These are phyloP conservation scores for Conringia planisiliqua DNA, from an alignment of 345 rosid genomes.

Conservation along the genomic window DNA sequence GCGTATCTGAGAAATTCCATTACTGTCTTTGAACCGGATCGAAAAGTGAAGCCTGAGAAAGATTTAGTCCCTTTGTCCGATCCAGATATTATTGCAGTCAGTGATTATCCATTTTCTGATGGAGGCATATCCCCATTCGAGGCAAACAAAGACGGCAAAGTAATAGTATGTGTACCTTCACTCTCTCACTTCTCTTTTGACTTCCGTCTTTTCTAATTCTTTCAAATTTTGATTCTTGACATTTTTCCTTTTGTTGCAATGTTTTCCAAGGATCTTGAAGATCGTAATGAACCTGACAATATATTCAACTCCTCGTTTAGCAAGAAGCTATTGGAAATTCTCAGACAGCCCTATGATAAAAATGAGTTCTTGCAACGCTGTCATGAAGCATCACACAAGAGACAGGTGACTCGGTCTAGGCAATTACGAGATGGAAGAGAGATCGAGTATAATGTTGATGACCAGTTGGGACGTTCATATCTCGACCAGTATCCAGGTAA, in stretches of 20 bases:
- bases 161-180: constrained; percentile 29
- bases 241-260: not conserved
- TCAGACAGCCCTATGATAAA: constrained; percentile 47
- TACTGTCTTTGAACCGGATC: not conserved
- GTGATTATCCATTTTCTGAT: constrained; percentile 30
- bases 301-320: constrained; percentile 40
- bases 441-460: not conserved
- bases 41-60: constrained; percentile 15
- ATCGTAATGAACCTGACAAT: constrained; percentile 17
- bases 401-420: constrained; percentile 16
- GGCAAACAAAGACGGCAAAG: constrained; percentile 28
- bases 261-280: constrained; percentile 31
- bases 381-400: constrained; percentile 19
- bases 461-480: constrained; percentile 41
- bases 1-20: constrained; percentile 20
- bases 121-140: constrained; percentile 39
- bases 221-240: not conserved
- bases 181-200: not conserved
- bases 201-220: not conserved
- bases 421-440: constrained; percentile 41
- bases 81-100: constrained; percentile 46
- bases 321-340: constrained; percentile 42
- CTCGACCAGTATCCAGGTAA: constrained; percentile 50
- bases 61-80: constrained; percentile 40
- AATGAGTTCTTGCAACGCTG: constrained; percentile 37